These are phyloP conservation scores for Sphaerobolus stellatus DNA, from an alignment of 1,284 basidiomycete genomes.

Conservation along the genomic window DNA sequence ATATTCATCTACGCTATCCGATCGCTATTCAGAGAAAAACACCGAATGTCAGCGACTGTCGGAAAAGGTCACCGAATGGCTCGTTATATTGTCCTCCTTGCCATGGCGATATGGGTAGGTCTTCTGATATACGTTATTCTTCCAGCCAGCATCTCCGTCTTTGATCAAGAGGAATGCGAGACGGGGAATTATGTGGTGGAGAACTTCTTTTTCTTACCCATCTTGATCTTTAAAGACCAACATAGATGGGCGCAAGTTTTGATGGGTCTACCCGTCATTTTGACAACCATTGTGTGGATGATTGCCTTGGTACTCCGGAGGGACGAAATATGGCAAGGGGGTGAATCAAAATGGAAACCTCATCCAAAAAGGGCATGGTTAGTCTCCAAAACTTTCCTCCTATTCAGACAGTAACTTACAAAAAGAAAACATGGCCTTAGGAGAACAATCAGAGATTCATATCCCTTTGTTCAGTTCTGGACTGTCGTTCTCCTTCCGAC, in stretches of 20 bases:
- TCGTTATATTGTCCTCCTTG: background rate
- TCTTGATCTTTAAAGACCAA: background rate
- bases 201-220: constrained; percentile 2
- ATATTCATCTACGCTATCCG: constrained; percentile 6
- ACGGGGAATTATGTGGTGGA: background rate
- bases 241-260: background rate
- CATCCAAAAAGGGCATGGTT: background rate
- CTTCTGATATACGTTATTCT: background rate
- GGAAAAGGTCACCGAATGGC: background rate
- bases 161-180: constrained; percentile 3
- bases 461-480: constrained; percentile 9
- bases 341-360: background rate
- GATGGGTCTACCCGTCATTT: background rate
- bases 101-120: constrained; percentile 4
- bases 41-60: background rate
- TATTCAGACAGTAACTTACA: background rate
- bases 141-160: background rate
- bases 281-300: constrained; percentile 1
- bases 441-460: constrained; percentile 1
- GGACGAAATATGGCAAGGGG: constrained; percentile 1
- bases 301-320: background rate
- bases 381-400: background rate
- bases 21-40: background rate
- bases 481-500: constrained; percentile 6
- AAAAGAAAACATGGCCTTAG: background rate